A percentile compares a stretch with the other conserved stretches of the same genome.
These are phyloP conservation scores for Claviceps africana DNA, from an alignment of 2,329 filamentous ascomycete genomes.

Conservation along the genomic window DNA sequence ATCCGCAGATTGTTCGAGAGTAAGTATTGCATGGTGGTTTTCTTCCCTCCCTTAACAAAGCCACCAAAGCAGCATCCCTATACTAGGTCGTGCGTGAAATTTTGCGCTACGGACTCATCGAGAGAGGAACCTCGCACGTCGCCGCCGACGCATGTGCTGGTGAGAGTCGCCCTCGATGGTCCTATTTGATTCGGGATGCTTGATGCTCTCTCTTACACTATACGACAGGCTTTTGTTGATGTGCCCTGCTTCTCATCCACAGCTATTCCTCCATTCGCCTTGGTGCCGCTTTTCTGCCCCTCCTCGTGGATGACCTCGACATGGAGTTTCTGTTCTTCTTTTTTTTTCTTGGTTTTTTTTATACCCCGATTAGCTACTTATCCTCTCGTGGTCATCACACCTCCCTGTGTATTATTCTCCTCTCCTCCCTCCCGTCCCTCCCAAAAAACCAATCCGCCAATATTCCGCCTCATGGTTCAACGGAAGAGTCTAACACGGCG, in stretches of 20 bases:
- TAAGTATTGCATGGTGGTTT: constrained; percentile 65
- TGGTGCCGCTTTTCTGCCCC: constrained; percentile 14
- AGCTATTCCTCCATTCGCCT: constrained; percentile 22
- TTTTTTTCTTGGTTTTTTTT: constrained; percentile 25
- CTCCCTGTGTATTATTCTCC: constrained; percentile 43
- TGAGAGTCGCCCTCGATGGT: constrained; percentile 58
- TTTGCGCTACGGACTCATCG: constrained; percentile 18
- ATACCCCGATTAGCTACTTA: constrained; percentile 37
- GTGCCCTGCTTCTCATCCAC: constrained; percentile 19
- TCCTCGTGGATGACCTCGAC: constrained; percentile 16
- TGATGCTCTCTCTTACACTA: constrained; percentile 55
- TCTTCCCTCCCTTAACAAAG: constrained; percentile 51
- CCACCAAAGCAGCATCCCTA: constrained; percentile 29
- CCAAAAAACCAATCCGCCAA: constrained; percentile 3
- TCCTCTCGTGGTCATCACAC: constrained; percentile 34
- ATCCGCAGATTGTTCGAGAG: constrained; percentile 93
- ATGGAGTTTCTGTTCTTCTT: constrained; percentile 21
- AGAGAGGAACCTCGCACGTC: constrained; percentile 20
- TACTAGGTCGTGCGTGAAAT: constrained; percentile 21
- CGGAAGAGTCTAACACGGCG: constrained; percentile 14
- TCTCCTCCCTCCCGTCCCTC: constrained; percentile 4
- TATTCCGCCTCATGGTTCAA: background rate
- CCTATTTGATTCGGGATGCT: constrained; percentile 41
- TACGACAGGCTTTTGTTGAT: constrained; percentile 48
- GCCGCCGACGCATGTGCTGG: constrained; percentile 34